These are phyloP conservation scores for Raphidocelis subcapitata DNA, from an alignment of 139 green algal genomes.

Conservation along the genomic window DNA sequence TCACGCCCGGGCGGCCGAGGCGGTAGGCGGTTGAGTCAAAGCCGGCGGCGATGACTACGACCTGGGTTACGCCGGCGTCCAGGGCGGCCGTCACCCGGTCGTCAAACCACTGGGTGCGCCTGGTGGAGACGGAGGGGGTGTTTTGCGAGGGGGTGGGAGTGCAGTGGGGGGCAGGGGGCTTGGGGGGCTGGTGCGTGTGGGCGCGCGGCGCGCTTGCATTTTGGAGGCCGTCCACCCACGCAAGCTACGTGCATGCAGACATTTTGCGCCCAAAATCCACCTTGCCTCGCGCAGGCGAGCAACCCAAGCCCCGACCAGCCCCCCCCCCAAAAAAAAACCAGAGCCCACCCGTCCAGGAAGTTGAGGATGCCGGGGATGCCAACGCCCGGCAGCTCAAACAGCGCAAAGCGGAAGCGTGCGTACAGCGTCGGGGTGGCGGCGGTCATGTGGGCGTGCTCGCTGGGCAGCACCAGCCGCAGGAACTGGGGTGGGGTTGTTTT, in stretches of 20 bases:
- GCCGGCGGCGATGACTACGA: constrained; percentile 65
- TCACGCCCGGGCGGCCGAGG: constrained; percentile 34
- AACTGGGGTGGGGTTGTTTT: too few relatives aligned
- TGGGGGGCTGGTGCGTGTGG: too few relatives aligned
- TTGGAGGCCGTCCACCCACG: too few relatives aligned
- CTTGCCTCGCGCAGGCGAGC: too few relatives aligned
- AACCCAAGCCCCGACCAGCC: too few relatives aligned
- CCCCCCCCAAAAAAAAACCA: too few relatives aligned
- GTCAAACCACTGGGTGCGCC: constrained; percentile 76
- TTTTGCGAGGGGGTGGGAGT: too few relatives aligned
- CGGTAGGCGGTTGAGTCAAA: constrained; percentile 73
- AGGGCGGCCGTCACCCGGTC: constrained; percentile 40
- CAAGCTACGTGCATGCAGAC: too few relatives aligned
- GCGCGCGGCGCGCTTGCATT: too few relatives aligned
- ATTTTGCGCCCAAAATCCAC: too few relatives aligned
- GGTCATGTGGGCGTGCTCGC: constrained; percentile 11
- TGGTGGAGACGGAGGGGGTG: too few relatives aligned
- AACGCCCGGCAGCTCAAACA: constrained; percentile 29
- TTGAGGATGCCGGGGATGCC: constrained; percentile 51
- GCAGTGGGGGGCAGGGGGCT: too few relatives aligned
- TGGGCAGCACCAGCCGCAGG: constrained; percentile 44
- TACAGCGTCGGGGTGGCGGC: neutral
- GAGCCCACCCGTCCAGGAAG: constrained; percentile 76
- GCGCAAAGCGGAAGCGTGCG: neutral
- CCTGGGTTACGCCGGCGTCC: constrained; percentile 52